These are phyloP conservation scores for Whalleya microplaca DNA, from an alignment of 2,329 filamentous ascomycete genomes.

Conservation along the genomic window DNA sequence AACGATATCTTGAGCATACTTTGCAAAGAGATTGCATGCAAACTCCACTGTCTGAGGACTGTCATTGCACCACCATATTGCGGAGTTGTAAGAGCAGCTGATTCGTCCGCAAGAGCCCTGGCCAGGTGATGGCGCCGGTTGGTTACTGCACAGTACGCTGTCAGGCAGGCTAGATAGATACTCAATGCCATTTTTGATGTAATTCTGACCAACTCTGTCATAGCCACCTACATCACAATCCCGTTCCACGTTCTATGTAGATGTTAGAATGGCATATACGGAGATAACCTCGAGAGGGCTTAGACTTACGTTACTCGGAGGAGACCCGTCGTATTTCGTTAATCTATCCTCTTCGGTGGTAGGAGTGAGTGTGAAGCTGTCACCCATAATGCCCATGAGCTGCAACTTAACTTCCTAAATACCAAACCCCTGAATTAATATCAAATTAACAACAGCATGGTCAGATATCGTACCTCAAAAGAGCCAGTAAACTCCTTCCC, in stretches of 20 bases:
- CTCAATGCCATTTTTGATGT: conserved; percentile 15
- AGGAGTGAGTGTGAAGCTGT: neutral
- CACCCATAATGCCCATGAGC: neutral
- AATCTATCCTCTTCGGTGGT: neutral
- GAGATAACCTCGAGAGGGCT: neutral
- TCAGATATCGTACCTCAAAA: neutral
- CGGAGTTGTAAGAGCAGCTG: conserved; percentile 12
- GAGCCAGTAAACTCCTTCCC: neutral
- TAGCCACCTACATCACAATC: neutral
- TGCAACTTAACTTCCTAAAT: neutral
- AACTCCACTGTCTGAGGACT: conserved; percentile 3
- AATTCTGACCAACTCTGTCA: neutral
- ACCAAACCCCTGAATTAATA: neutral
- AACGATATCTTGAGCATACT: conserved; percentile 15
- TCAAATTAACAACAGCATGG: neutral
- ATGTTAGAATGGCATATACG: neutral
- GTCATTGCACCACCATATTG: conserved; percentile 23
- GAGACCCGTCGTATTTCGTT: neutral
- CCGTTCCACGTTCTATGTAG: neutral
- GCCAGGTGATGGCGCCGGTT: neutral
- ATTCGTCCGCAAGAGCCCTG: conserved; percentile 15
- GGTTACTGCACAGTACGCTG: conserved; percentile 7
- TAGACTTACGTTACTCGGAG: neutral
- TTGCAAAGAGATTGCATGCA: conserved; percentile 10
- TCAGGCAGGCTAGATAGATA: conserved; percentile 9